Evolutionary conservation across 2,329 filamentous ascomycete species (phyloP).

Genomic region (Cercospora brassicicola): DNA sequence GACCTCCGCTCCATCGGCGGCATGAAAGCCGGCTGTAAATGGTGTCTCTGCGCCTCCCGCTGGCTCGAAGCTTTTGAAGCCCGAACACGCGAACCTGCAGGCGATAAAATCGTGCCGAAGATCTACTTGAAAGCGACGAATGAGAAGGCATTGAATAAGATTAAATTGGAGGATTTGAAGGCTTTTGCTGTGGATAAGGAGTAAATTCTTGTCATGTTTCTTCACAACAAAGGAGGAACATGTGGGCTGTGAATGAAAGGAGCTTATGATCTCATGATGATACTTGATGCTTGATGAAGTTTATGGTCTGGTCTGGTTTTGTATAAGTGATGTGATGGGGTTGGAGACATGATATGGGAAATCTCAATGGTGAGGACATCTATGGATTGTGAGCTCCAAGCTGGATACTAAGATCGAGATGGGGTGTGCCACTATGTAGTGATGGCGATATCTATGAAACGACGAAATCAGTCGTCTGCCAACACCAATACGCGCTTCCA

Average conservation of each 20-base stretch:
- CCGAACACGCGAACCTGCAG: slow-evolving; percentile 44
- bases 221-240: no score
- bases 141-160: slow-evolving; percentile 52
- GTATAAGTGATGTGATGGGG: not conserved
- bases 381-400: no score
- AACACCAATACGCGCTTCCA: not conserved
- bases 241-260: not conserved
- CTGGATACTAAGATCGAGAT: not conserved
- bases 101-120: slow-evolving; percentile 50
- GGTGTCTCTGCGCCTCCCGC: slow-evolving; percentile 60
- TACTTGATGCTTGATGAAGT: not conserved
- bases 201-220: no score
- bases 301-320: not conserved
- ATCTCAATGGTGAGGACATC: no score
- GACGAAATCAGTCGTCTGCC: not conserved
- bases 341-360: not conserved
- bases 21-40: slow-evolving; percentile 60
- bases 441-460: not conserved
- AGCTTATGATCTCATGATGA: not conserved
- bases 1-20: slow-evolving; percentile 55
- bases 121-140: slow-evolving; percentile 56
- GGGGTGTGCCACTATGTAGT: not conserved
- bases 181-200: slow-evolving; percentile 50
- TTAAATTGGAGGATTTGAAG: slow-evolving; percentile 52
- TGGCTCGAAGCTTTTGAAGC: slow-evolving; percentile 62